These are phyloP conservation scores for Yueomyces sp. DNA, from an alignment of 805 yeast genomes.

Conservation along the genomic window DNA sequence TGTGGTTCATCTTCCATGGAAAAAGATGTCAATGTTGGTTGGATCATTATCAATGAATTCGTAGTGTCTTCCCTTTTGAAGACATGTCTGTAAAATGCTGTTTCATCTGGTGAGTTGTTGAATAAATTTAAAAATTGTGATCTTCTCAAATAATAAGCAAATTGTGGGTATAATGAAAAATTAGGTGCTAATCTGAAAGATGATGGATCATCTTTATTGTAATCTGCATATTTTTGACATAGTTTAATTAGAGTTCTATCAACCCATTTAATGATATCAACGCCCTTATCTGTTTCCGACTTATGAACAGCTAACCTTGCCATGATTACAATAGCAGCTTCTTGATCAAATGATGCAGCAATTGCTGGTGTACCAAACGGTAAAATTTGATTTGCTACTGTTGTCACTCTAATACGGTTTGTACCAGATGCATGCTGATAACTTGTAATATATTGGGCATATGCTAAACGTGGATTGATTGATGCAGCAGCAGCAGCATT, in stretches of 20 bases:
- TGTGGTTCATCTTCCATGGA: constrained; percentile 74
- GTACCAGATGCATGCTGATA: constrained; percentile 95
- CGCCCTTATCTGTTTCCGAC: constrained; percentile 72
- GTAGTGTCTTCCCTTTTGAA: constrained; percentile 83
- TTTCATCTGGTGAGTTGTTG: constrained; percentile 97
- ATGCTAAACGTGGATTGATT: constrained; percentile 26
- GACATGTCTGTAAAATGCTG: constrained; percentile 91
- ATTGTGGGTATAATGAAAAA: constrained; percentile 86
- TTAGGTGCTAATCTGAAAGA: constrained; percentile 76
- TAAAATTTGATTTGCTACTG: constrained; percentile 43
- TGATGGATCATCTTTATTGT: constrained; percentile 69
- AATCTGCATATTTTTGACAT: constrained; percentile 89
- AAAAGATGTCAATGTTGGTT: constrained; percentile 86
- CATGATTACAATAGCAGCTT: constrained; percentile 92
- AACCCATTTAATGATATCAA: constrained; percentile 88
- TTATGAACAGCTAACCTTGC: constrained; percentile 84
- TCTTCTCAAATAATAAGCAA: constrained; percentile 88
- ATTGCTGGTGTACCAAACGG: constrained; percentile 44
- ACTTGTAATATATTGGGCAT: constrained; percentile 76
- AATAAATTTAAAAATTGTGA: constrained; percentile 92
- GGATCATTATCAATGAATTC: constrained; percentile 92
- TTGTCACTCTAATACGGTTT: constrained; percentile 80
- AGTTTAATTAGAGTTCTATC: constrained; percentile 83
- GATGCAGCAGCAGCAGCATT: constrained; percentile 7
- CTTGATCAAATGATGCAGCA: constrained; percentile 81